phyloP scores from a whole-genome alignment of 768 basidiomycete genomes.

The Termitomyces sp. region DNA sequence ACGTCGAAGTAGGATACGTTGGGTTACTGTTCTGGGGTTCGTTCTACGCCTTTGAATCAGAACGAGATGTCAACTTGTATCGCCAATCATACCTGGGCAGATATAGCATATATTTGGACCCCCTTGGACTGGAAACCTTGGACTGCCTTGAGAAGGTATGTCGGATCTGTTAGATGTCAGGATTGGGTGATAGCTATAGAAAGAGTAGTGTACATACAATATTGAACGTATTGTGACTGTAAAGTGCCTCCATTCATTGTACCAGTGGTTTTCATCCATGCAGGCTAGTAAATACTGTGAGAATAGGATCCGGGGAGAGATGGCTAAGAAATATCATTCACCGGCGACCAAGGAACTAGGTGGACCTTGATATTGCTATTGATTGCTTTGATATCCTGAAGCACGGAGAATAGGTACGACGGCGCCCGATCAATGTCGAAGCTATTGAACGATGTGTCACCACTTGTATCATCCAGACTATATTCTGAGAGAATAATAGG shows the following conservation, averaged over 20 bases:
- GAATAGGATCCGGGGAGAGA: neutral
- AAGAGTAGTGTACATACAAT: slow-evolving; percentile 35
- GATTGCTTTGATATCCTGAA: slow-evolving; percentile 60
- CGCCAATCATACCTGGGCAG: slow-evolving; percentile 37
- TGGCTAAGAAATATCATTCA: slow-evolving; percentile 26
- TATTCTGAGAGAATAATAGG: slow-evolving; percentile 39
- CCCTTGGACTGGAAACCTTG: slow-evolving; percentile 67
- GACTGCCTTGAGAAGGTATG: slow-evolving; percentile 68
- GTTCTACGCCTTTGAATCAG: slow-evolving; percentile 26
- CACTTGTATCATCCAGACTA: slow-evolving; percentile 60
- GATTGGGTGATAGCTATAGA: neutral
- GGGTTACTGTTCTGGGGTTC: slow-evolving; percentile 57
- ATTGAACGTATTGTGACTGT: slow-evolving; percentile 40
- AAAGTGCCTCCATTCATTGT: slow-evolving; percentile 69
- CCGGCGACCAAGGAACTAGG: slow-evolving; percentile 73
- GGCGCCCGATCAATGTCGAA: slow-evolving; percentile 62
- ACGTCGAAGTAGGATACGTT: slow-evolving; percentile 63
- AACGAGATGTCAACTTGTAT: too few relatives aligned
- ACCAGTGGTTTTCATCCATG: slow-evolving; percentile 72
- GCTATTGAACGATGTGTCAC: slow-evolving; percentile 53
- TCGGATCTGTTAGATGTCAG: slow-evolving; percentile 48
- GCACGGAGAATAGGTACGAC: slow-evolving; percentile 57
- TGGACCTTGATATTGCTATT: slow-evolving; percentile 54
- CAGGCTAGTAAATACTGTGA: slow-evolving; percentile 44
- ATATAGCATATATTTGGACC: slow-evolving; percentile 59